These are phyloP conservation scores for Rutstroemia sp. DNA, from an alignment of 2,329 filamentous ascomycete genomes.

Conservation along the genomic window DNA sequence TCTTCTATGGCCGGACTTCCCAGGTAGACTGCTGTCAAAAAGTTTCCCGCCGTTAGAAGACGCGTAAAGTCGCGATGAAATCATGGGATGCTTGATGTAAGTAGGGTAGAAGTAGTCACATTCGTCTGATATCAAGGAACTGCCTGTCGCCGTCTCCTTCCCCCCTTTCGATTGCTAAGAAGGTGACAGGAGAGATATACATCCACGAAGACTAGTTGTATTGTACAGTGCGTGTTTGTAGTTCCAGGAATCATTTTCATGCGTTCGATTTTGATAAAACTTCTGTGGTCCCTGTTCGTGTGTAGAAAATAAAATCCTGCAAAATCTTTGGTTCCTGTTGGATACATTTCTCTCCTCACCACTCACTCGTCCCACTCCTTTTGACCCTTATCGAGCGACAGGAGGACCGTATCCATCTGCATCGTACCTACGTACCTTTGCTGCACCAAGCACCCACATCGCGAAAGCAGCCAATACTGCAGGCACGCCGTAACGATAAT, in stretches of 20 bases:
- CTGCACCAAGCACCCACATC: no score
- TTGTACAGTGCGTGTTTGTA: not conserved
- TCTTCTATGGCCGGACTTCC: not conserved
- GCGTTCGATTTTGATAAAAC: not conserved
- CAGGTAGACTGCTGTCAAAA: constrained; percentile 1
- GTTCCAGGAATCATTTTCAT: not conserved
- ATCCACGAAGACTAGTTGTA: not conserved
- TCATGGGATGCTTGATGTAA: not conserved
- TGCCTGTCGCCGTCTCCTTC: not conserved
- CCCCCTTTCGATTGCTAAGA: not conserved
- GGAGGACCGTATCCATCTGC: no score
- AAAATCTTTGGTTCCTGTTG: not conserved
- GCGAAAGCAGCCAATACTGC: no score
- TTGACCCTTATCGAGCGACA: no score
- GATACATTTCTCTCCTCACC: not conserved
- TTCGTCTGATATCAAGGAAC: not conserved
- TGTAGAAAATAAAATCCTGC: not conserved
- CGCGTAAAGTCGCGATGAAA: not conserved
- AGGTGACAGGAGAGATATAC: not conserved
- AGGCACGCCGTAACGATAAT: no score
- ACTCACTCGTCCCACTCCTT: no score
- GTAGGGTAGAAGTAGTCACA: not conserved
- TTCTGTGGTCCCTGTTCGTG: not conserved
- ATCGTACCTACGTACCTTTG: no score
- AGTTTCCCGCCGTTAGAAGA: not conserved